phyloP scores from a whole-genome alignment of 2,329 filamentous ascomycete genomes.

The Penicillium digitatum region DNA sequence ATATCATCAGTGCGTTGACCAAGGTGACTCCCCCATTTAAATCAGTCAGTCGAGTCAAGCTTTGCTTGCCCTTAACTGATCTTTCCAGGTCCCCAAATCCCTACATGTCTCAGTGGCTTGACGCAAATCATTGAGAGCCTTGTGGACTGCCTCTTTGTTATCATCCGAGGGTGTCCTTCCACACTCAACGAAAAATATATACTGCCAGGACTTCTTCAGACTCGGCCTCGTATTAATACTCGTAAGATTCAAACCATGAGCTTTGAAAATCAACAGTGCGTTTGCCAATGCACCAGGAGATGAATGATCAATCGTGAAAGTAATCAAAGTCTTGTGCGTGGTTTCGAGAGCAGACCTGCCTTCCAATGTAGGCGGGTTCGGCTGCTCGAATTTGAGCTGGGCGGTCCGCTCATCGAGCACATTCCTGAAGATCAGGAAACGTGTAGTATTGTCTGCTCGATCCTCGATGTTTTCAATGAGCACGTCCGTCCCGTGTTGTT shows the following conservation, averaged over 20 bases:
- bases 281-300: conserved; percentile 78
- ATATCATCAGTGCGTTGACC: background rate
- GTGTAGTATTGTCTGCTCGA: conserved; percentile 45
- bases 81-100: conserved; percentile 42
- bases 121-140: conserved; percentile 33
- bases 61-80: conserved; percentile 24
- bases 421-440: conserved; percentile 46
- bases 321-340: conserved; percentile 66
- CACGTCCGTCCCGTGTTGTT: conserved; percentile 63
- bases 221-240: conserved; percentile 86
- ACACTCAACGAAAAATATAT: conserved; percentile 93
- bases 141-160: conserved; percentile 28
- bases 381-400: conserved; percentile 16
- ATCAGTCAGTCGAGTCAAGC: background rate
- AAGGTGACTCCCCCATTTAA: too few species aligned
- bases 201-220: conserved; percentile 72
- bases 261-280: conserved; percentile 73
- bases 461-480: conserved; percentile 54
- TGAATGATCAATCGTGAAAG: conserved; percentile 76
- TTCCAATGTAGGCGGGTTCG: conserved; percentile 6
- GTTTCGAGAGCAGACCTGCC: background rate
- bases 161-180: conserved; percentile 49
- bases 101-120: conserved; percentile 39
- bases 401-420: conserved; percentile 26
- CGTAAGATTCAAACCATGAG: conserved; percentile 72